Percentiles rank a stretch among this genome's conserved stretches.
Conservation (phyloP, 164 flowering plant genomes). For the Vitis labrusca region DNA sequence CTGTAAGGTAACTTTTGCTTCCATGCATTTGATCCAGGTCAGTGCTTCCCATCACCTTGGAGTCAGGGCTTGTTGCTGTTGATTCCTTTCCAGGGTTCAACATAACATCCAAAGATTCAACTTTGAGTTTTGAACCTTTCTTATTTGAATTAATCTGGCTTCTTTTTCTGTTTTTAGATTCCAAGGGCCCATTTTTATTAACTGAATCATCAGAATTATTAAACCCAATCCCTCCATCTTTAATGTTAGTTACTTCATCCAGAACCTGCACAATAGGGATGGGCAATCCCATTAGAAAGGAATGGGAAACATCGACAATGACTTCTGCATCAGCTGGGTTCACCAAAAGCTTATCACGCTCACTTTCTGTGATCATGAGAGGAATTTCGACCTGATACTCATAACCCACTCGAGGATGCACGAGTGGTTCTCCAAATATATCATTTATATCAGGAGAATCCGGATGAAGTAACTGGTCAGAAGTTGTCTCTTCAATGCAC, state of each 20-base stretch:
- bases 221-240: too few species aligned
- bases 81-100: neutral
- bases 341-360: too few species aligned
- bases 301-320: too few species aligned
- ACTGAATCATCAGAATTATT: too few species aligned
- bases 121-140: constrained; percentile 3
- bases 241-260: too few species aligned
- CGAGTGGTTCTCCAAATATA: constrained; percentile 41
- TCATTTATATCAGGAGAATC: constrained; percentile 27
- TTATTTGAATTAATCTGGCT: constrained; percentile 9
- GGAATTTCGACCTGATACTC: constrained; percentile 75
- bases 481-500: constrained; percentile 24
- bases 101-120: too few species aligned
- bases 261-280: too few species aligned
- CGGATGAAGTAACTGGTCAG: constrained; percentile 26
- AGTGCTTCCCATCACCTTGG: too few species aligned
- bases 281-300: too few species aligned
- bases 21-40: neutral
- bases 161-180: constrained; percentile 8
- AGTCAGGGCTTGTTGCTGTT: too few species aligned
- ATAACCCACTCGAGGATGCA: constrained; percentile 61
- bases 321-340: too few species aligned
- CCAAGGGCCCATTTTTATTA: neutral
- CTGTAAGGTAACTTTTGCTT: constrained; percentile 2
- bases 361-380: neutral